Conservation (phyloP, 176 grass and related monocot genomes). For the Bothriochloa decipiens region DNA sequence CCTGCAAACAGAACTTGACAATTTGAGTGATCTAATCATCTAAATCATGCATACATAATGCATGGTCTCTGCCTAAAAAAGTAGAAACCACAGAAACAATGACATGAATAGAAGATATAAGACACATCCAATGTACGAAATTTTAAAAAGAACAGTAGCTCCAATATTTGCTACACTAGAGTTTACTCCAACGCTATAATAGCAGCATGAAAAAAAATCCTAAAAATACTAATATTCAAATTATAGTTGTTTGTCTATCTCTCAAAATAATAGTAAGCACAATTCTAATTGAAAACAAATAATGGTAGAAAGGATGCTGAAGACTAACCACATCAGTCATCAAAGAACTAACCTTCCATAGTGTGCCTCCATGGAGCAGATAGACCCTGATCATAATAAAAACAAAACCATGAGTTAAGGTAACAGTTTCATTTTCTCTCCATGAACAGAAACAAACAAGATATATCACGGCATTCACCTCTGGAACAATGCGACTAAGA, state of each 20-base stretch:
- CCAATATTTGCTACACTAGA: neutral
- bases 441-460: slow-evolving; percentile 26
- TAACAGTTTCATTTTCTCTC: neutral
- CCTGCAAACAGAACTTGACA: slow-evolving; percentile 54
- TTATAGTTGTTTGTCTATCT: neutral
- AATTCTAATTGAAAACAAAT: slow-evolving; percentile 4
- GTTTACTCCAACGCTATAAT: neutral
- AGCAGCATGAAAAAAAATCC: neutral
- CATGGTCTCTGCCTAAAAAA: neutral
- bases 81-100: slow-evolving; percentile 16
- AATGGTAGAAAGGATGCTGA: neutral
- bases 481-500: slow-evolving; percentile 87
- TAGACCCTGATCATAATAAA: slow-evolving; percentile 57
- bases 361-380: slow-evolving; percentile 98
- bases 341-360: slow-evolving; percentile 67
- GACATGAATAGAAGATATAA: neutral
- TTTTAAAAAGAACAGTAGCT: slow-evolving; percentile 8
- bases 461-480: slow-evolving; percentile 47
- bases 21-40: slow-evolving; percentile 38
- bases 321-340: neutral
- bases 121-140: neutral
- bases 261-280: slow-evolving; percentile 8
- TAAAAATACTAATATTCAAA: neutral
- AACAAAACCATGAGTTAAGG: neutral
- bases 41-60: slow-evolving; percentile 27